Base-by-base conservation (phyloP, 23 red algal genomes). In the Gracilariopsis chorda region DNA sequence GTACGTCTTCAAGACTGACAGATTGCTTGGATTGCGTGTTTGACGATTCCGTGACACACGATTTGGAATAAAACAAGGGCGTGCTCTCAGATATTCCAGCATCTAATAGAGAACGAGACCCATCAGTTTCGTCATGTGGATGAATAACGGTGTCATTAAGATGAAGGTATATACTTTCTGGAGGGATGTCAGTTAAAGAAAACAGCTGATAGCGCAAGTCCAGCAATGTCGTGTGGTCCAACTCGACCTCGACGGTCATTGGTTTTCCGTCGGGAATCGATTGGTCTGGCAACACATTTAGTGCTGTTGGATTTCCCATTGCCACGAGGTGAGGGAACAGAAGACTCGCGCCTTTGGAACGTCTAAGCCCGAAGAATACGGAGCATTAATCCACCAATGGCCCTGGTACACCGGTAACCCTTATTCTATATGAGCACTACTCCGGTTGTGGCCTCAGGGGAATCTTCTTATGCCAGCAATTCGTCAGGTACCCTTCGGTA, bases 151-250 rank as follows among this genome's bases (percentile, higher is more conserved):
- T 40, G 41, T 41, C 41, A 17, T 71, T 71, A 34, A 63, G 44
- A 45, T 48, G 82, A 39, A 86, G 60, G 17, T 51, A 53, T 42
- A 86, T 46, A 14, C 45, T 36, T 40, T 89, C 65, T 14, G 85
- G 85, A 30, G 68, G 64, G 58, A 89, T 89, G 41, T 89, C 85
- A 30, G 85, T 89, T 16, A 89, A 52, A 58, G 85, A 89, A 70
- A 89, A 89, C 20, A 89, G 34, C 48, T 78, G 68, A 52, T 89
- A 58, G 3, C 85, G 72, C 11, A 89, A 53, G 34, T 89, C 85
- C 7, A 59, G 10, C 14, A 89, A 57, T 3, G 85, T 80, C 8
- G 52, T 80, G 17, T 80, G 45, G 21, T 80, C 48, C 3, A 73
- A 10, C 4, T 27, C 39, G 28, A 73, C 67, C 10, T 73, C 40